These are phyloP conservation scores for Mariannaea elegans DNA, from an alignment of 2,329 filamentous ascomycete species.

Conservation along the genomic window DNA sequence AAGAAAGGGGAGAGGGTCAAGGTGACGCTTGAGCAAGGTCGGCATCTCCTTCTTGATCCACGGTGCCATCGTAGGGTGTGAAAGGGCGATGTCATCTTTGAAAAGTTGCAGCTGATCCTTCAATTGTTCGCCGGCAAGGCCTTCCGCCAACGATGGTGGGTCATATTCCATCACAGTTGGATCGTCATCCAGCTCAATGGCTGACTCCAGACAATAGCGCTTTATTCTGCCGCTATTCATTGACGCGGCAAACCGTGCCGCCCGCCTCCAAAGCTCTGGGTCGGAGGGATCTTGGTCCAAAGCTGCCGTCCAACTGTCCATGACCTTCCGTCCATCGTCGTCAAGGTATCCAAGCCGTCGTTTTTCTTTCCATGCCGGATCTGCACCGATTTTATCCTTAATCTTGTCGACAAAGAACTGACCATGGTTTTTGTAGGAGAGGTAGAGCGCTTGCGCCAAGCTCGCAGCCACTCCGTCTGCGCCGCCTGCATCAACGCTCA, in stretches of 20 bases:
- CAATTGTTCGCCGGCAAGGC: conserved; percentile 69
- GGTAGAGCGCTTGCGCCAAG: conserved; percentile 87
- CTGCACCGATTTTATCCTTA: conserved; percentile 47
- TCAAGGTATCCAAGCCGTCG: conserved; percentile 40
- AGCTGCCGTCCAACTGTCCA: conserved; percentile 66
- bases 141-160: conserved; percentile 70
- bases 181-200: conserved; percentile 73
- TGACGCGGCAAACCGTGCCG: conserved; percentile 66
- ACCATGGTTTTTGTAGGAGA: conserved; percentile 95
- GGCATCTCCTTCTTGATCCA: conserved; percentile 64
- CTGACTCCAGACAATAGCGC: conserved; percentile 71
- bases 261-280: conserved; percentile 70
- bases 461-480: conserved; percentile 81
- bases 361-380: conserved; percentile 60
- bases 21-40: conserved; percentile 58
- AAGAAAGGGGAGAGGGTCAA: conserved; percentile 71
- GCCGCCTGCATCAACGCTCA: conserved; percentile 67
- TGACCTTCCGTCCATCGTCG: conserved; percentile 53
- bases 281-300: conserved; percentile 73
- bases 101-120: conserved; percentile 64
- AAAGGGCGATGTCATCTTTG: conserved; percentile 63
- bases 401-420: conserved; percentile 83
- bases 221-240: conserved; percentile 65
- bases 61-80: conserved; percentile 68
- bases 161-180: conserved; percentile 69